Evolutionary conservation across 805 yeast genomes (phyloP).

Genomic region (Priceomyces medius): DNA sequence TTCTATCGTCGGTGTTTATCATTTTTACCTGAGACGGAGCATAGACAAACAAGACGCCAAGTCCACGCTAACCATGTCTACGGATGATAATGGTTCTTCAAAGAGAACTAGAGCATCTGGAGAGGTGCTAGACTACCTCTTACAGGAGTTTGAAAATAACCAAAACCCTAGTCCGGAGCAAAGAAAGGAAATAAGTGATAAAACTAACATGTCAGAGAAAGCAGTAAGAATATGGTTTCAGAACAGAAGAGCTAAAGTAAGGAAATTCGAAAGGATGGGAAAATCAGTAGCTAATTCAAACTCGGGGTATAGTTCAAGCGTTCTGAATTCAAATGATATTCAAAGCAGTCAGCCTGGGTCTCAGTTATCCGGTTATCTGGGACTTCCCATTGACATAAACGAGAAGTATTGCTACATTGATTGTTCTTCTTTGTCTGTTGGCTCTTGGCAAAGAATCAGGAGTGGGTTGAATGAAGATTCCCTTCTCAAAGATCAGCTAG

Average conservation of each 20-base stretch:
- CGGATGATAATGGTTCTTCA: conserved; percentile 22
- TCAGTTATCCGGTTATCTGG: conserved; percentile 5
- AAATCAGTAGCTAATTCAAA: conserved; percentile 15
- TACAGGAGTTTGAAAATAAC: conserved; percentile 66
- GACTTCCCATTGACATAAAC: conserved; percentile 51
- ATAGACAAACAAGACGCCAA: background rate
- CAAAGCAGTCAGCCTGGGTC: conserved; percentile 6
- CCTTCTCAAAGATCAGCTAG: conserved; percentile 44
- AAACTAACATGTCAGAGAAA: conserved; percentile 80
- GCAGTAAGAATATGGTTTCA: conserved; percentile 94
- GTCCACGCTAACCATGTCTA: conserved; percentile 16
- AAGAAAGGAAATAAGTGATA: conserved; percentile 65
- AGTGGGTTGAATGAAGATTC: conserved; percentile 52
- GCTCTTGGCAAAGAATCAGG: conserved; percentile 77
- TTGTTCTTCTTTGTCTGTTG: conserved; percentile 67
- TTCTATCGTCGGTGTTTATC: background rate
- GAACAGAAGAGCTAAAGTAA: conserved; percentile 75
- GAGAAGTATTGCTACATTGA: conserved; percentile 70
- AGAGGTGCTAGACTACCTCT: conserved; percentile 66
- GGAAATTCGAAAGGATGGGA: conserved; percentile 59
- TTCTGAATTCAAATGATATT: conserved; percentile 5
- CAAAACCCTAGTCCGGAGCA: conserved; percentile 75
- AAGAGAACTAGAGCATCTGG: conserved; percentile 78
- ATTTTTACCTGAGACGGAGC: background rate
- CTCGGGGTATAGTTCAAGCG: conserved; percentile 25